Evolutionary conservation across 2,329 filamentous ascomycete genomes (phyloP).

Genomic region (Diaporthe capsici): DNA sequence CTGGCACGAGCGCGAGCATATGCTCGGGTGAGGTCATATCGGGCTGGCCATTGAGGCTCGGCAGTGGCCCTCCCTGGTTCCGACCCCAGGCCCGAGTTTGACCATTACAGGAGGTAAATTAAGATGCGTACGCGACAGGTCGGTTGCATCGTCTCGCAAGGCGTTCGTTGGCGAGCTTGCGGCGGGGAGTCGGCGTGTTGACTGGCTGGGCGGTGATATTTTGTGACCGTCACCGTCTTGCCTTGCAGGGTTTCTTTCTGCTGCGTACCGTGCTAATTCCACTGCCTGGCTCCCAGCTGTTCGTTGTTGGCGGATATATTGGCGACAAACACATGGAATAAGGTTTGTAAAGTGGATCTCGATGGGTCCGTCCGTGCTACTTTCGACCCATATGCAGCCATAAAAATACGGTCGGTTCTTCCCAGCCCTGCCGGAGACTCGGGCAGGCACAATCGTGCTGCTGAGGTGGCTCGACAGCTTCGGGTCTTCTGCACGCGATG

Average conservation of each 20-base stretch:
- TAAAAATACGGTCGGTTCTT: not conserved
- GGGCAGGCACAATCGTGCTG: conserved; percentile 20
- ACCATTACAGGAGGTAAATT: not conserved
- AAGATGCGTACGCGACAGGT: not conserved
- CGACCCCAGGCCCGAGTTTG: not conserved
- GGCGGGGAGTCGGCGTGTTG: not conserved
- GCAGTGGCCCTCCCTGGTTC: not conserved
- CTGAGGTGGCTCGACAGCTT: not conserved
- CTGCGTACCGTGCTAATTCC: not conserved
- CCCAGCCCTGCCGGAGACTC: conserved; percentile 18
- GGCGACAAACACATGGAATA: not conserved
- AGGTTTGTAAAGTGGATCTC: conserved; percentile 19
- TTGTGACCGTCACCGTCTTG: not conserved
- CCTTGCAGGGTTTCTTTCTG: not conserved
- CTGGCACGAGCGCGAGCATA: not conserved
- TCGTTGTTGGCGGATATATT: not conserved
- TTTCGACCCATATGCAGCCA: conserved; percentile 1
- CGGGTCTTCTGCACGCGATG: not conserved
- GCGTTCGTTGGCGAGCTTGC: not conserved
- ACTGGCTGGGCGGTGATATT: not conserved
- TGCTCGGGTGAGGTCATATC: not conserved
- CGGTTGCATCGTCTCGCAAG: not conserved
- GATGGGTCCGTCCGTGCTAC: conserved; percentile 1
- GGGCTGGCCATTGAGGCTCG: not conserved
- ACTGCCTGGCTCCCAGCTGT: not conserved